phyloP scores from a whole-genome alignment of 202 grass and related monocot genomes.

The Setaria italica region DNA sequence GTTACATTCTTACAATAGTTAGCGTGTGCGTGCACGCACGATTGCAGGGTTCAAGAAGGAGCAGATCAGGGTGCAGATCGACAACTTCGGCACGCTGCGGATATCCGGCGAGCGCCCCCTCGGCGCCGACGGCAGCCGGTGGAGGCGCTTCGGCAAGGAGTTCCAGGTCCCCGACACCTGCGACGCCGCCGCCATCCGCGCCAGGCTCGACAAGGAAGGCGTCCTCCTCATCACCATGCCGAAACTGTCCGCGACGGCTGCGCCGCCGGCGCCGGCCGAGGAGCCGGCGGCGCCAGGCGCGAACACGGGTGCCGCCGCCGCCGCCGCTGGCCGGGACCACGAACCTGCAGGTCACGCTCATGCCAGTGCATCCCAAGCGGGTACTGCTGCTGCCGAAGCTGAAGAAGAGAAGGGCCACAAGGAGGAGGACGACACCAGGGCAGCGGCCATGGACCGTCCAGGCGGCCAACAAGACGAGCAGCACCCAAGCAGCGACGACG shows the following conservation, averaged over 20 bases:
- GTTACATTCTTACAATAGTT: too few relatives aligned
- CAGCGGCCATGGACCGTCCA: not conserved
- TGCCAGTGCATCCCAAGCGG: not conserved
- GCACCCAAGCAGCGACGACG: not conserved
- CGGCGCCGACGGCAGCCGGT: conserved; percentile 14
- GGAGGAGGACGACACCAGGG: not conserved
- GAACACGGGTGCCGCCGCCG: not conserved
- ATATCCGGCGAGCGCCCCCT: conserved; percentile 56
- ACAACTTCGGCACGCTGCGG: conserved; percentile 52
- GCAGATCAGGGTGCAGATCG: conserved; percentile 60
- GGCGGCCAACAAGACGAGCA: not conserved
- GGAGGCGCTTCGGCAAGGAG: conserved; percentile 56
- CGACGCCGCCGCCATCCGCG: conserved; percentile 48
- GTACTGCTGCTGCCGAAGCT: conserved; percentile 3
- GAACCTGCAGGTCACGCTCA: not conserved
- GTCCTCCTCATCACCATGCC: conserved; percentile 57
- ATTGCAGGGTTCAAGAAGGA: conserved; percentile 75
- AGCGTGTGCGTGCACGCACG: not conserved
- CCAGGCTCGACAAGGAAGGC: conserved; percentile 44
- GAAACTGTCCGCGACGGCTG: conserved; percentile 10
- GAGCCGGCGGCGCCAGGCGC: not conserved
- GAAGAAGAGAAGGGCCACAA: not conserved
- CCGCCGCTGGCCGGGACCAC: not conserved
- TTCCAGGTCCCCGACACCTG: conserved; percentile 54
- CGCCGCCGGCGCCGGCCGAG: not conserved